These are phyloP conservation scores for Lasiosphaeria miniovina DNA, from an alignment of 495 filamentous ascomycete genomes.

Conservation along the genomic window DNA sequence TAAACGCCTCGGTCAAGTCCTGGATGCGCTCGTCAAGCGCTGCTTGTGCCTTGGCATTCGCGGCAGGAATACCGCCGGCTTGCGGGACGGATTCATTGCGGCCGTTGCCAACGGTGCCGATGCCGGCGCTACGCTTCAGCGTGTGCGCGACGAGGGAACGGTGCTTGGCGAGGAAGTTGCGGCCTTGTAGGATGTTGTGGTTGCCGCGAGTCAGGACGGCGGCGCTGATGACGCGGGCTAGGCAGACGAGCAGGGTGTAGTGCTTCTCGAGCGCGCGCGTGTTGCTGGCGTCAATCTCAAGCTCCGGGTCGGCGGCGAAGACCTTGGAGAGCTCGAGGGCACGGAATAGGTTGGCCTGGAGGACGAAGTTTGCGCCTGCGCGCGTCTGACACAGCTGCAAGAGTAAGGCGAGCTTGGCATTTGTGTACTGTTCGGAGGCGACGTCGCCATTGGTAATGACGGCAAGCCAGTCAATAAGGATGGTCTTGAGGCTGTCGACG, in stretches of 20 bases:
- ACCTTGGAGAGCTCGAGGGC: constrained; percentile 72
- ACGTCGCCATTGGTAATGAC: constrained; percentile 16
- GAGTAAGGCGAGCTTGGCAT: constrained; percentile 79
- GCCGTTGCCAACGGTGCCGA: constrained; percentile 52
- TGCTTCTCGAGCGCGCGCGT: constrained; percentile 71
- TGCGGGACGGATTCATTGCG: not conserved
- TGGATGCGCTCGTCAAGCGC: constrained; percentile 46
- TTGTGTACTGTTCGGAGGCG: constrained; percentile 54
- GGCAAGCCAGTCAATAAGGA: constrained; percentile 59
- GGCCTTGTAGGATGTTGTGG: constrained; percentile 77
- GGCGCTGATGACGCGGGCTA: constrained; percentile 76
- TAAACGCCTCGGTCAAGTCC: constrained; percentile 56
- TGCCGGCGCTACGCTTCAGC: constrained; percentile 85
- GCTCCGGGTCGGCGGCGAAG: constrained; percentile 89
- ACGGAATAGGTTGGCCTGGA: constrained; percentile 86
- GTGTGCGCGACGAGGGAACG: constrained; percentile 75
- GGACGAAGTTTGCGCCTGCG: constrained; percentile 71
- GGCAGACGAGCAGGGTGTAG: constrained; percentile 75
- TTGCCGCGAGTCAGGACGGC: constrained; percentile 73
- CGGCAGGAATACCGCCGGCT: not conserved
- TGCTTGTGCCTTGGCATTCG: constrained; percentile 28
- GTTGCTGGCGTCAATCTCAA: constrained; percentile 49
- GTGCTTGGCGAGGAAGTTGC: constrained; percentile 74
- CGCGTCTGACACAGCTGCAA: constrained; percentile 78
- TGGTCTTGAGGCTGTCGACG: constrained; percentile 73